Evolutionary conservation across 2,329 filamentous ascomycete species (phyloP), one percentile per base, ranked within the genome.

Genomic region (Blumeria hordei): DNA sequence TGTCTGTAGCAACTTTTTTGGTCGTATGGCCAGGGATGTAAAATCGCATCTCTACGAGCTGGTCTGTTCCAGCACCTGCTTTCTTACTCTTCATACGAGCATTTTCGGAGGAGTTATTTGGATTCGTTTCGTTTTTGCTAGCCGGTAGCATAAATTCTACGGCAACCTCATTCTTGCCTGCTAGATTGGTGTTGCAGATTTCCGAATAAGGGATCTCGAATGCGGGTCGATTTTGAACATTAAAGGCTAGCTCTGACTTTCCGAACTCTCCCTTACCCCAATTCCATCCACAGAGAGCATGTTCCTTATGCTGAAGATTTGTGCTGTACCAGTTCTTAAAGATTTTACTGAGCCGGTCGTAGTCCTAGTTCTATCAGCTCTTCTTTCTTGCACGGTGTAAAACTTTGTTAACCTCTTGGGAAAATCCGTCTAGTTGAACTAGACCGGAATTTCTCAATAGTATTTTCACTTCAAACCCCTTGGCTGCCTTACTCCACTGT

Each of bases 251-350:
- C 71, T 98, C 92, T 55, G 88, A 83, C 70, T 96, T 94, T 58
- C 84, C 83, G 67, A 98, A 94, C 64, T 98, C 92, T 60, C 87
- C 86, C 70, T 96, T 98, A 64, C 92, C 92, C 93, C 92, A 98
- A 68, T 98, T 98, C 92, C 92, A 98, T 56, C 92, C 92, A 62
- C 92, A 81, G 57, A 98, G 73, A 28, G 92, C 88, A 68, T 96
- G 92, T 69, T 98, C 92, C 68, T 86, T 87, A 67, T 79, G 85
- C 67, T 96, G 88, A 57, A 98, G 76, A 63, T 81, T 88, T 64
- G 92, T 83, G 70, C 87, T 92, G 70, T 96, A 98, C 86, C 90
- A 96, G 65, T 90, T 85, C 72, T 95, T 96, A 76, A 98, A 95
- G 61, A 92, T 79, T 68, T 94, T 95, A 70, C 74, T 77, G 12